Evolutionary conservation across 495 filamentous ascomycete species (phyloP).

Genomic region (Hypoxylon cercidicola): DNA sequence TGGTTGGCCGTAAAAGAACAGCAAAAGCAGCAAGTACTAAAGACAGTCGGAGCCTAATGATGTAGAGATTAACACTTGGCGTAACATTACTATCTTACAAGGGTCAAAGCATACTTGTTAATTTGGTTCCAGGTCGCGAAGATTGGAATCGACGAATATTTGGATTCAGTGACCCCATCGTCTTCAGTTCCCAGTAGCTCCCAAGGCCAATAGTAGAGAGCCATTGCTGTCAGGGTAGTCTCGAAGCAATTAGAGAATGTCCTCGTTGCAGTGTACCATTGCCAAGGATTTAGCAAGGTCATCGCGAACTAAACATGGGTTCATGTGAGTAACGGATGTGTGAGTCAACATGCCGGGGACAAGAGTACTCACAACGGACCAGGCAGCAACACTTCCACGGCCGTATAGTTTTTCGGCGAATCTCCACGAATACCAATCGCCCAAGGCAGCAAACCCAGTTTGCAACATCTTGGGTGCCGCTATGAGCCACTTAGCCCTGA

Average conservation of each 20-base stretch:
- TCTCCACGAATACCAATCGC: slow-evolving; percentile 92
- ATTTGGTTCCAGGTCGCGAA: slow-evolving; percentile 43
- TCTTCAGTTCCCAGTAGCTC: slow-evolving; percentile 53
- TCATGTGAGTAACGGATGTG: slow-evolving; percentile 22
- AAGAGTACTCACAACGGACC: slow-evolving; percentile 69
- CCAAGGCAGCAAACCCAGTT: slow-evolving; percentile 77
- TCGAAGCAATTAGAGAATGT: slow-evolving; percentile 95
- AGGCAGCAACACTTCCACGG: slow-evolving; percentile 67
- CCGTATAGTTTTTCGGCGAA: slow-evolving; percentile 81
- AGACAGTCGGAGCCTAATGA: slow-evolving; percentile 69
- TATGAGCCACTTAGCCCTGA: slow-evolving; percentile 59
- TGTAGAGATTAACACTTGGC: slow-evolving; percentile 8
- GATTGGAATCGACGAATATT: slow-evolving; percentile 31
- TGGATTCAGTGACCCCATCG: slow-evolving; percentile 43
- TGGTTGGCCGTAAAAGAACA: slow-evolving; percentile 90
- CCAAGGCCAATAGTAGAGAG: slow-evolving; percentile 91
- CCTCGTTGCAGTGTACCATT: slow-evolving; percentile 94
- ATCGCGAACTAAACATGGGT: slow-evolving; percentile 65
- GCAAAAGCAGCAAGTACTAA: slow-evolving; percentile 82
- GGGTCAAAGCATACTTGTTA: slow-evolving; percentile 42
- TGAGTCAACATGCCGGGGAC: neutral
- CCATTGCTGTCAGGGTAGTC: slow-evolving; percentile 83
- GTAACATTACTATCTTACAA: too few species aligned
- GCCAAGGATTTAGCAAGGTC: slow-evolving; percentile 87
- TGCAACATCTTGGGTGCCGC: slow-evolving; percentile 79